Conservation (phyloP, 208 protist species). For the Acanthamoeba lugdunensis region DNA sequence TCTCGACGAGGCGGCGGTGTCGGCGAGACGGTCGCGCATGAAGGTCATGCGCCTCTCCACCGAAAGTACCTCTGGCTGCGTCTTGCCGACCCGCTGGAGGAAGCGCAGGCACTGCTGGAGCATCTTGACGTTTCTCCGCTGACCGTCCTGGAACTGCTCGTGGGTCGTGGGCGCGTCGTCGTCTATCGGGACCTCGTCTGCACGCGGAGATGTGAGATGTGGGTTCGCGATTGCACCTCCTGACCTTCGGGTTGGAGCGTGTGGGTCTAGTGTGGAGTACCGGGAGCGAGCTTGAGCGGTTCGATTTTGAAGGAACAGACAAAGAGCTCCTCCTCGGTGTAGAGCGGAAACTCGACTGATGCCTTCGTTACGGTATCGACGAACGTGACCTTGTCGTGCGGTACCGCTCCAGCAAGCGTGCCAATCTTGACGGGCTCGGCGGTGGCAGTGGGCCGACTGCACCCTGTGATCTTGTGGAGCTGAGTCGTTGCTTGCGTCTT, state of each 20-base stretch:
- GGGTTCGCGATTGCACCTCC: no score
- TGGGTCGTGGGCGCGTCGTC: constrained; percentile 2
- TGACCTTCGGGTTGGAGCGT: neutral
- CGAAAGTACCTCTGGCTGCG: neutral
- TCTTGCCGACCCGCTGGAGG: neutral
- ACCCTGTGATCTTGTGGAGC: neutral
- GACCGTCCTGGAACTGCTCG: neutral
- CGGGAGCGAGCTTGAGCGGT: neutral
- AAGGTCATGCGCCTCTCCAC: neutral
- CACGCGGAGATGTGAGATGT: neutral
- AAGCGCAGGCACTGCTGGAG: neutral
- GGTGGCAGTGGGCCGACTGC: no score
- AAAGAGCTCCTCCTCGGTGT: neutral
- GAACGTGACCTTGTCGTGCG: neutral
- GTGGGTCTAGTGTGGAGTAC: neutral
- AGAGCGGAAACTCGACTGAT: neutral
- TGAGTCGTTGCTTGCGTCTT: neutral
- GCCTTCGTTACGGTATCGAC: neutral
- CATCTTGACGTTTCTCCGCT: neutral
- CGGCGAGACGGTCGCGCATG: neutral
- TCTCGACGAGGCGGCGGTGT: neutral
- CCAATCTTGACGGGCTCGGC: neutral
- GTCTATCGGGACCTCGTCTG: neutral
- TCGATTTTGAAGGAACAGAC: neutral
- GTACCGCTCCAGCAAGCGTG: neutral